Percentiles rank a stretch among this genome's conserved stretches.
These are phyloP conservation scores for Naganishia vaughanmartiniae DNA, from an alignment of 768 basidiomycete species.

Conservation along the genomic window DNA sequence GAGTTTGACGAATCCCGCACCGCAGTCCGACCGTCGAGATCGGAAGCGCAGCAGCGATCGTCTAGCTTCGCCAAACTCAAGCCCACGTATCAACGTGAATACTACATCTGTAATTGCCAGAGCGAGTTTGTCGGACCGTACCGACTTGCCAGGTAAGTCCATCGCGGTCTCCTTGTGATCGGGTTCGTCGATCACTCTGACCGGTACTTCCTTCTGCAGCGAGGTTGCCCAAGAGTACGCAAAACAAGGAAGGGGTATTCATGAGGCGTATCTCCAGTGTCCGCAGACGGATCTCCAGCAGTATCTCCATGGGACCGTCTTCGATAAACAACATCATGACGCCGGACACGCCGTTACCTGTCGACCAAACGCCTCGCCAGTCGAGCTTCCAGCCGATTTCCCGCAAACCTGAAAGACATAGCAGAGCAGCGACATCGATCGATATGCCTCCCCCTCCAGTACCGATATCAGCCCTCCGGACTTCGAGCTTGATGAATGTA, in stretches of 20 bases:
- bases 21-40: neutral
- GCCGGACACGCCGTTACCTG: neutral
- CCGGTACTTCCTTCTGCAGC: neutral
- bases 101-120: neutral
- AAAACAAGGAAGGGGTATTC: neutral
- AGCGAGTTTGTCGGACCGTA: neutral
- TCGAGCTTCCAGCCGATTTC: neutral
- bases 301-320: slow-evolving; percentile 10
- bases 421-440: neutral
- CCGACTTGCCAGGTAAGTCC: neutral
- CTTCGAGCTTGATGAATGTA: neutral
- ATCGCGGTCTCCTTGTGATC: no score
- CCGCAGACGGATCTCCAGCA: slow-evolving; percentile 1
- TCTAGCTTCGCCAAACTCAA: neutral
- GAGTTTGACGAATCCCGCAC: neutral
- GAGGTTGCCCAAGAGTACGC: neutral
- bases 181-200: neutral
- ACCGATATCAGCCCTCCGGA: neutral
- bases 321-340: neutral
- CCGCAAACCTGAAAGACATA: neutral
- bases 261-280: neutral
- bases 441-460: slow-evolving; percentile 19
- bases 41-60: slow-evolving; percentile 9
- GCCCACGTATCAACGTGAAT: neutral
- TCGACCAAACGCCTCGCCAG: neutral